Conservation (phyloP, 768 basidiomycete genomes). For the Hygrophoropsis aurantiaca region DNA sequence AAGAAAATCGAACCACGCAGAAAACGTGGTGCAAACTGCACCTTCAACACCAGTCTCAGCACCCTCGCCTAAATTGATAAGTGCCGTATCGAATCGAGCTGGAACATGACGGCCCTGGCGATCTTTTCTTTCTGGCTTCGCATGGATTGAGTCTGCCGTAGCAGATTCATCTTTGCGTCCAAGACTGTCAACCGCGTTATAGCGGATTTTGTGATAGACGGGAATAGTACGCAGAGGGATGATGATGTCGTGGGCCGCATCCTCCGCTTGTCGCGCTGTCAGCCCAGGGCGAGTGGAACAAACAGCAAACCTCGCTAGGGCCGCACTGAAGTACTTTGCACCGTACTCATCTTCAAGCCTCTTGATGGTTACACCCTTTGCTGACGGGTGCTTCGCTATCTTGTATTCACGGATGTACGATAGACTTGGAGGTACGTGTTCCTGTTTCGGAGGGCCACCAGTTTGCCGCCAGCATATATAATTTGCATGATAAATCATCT, state of each 20-base stretch:
- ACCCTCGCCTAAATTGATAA: conserved; percentile 16
- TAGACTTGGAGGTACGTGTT: conserved; percentile 2
- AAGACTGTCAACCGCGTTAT: conserved; percentile 17
- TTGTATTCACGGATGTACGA: conserved; percentile 9
- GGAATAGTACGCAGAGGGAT: conserved; percentile 7
- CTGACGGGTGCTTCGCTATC: conserved; percentile 25
- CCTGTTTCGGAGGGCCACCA: too few species aligned
- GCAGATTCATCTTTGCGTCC: background rate
- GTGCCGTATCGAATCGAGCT: conserved; percentile 34
- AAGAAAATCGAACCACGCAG: too few species aligned
- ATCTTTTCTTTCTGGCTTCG: conserved; percentile 13
- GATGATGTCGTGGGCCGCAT: conserved; percentile 1
- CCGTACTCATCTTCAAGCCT: conserved; percentile 21
- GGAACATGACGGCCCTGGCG: too few species aligned
- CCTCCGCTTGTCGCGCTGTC: conserved; percentile 15
- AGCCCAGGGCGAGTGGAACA: conserved; percentile 14
- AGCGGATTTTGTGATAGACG: conserved; percentile 35
- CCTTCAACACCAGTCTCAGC: conserved; percentile 12
- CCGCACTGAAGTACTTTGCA: conserved; percentile 23
- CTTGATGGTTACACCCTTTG: conserved; percentile 22
- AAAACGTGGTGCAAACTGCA: background rate
- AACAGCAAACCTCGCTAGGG: conserved; percentile 27
- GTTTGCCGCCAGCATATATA: conserved; percentile 20
- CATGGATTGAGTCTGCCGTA: conserved; percentile 32
- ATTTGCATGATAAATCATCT: conserved; percentile 21